These are phyloP conservation scores for Cercospora zeae-maydis DNA, from an alignment of 2,329 filamentous ascomycete species.

Conservation along the genomic window DNA sequence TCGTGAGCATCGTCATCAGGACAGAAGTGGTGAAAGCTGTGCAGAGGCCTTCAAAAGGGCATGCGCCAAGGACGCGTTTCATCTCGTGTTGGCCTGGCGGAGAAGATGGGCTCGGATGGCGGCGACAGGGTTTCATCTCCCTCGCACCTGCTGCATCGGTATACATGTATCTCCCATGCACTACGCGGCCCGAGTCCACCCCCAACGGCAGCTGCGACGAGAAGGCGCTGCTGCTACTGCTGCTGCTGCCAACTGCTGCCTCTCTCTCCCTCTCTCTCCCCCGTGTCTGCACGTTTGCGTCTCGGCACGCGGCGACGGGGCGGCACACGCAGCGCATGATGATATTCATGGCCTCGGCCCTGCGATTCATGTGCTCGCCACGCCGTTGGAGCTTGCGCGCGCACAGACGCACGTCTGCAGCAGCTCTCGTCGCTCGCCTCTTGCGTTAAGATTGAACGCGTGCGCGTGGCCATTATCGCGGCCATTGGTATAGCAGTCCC, in stretches of 20 bases:
- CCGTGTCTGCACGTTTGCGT: neutral
- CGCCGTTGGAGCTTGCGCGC: conserved; percentile 2
- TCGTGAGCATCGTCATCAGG: too few relatives aligned
- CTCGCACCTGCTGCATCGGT: neutral
- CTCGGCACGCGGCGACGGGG: neutral
- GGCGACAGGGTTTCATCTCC: neutral
- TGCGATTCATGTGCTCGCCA: conserved; percentile 2
- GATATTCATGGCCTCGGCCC: neutral
- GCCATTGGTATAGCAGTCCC: conserved; percentile 1
- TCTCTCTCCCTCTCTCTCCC: too few relatives aligned
- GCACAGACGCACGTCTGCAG: neutral
- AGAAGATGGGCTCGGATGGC: neutral
- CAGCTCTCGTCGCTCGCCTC: neutral
- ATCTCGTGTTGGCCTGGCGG: neutral
- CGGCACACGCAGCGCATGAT: neutral
- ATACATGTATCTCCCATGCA: too few relatives aligned
- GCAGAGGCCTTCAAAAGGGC: too few relatives aligned
- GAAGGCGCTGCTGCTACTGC: neutral
- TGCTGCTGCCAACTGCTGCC: neutral
- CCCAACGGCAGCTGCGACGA: too few relatives aligned
- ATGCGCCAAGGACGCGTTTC: neutral
- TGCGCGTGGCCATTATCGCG: neutral
- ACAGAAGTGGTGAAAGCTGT: neutral
- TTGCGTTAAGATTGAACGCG: neutral
- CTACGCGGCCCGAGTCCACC: too few relatives aligned